Base-by-base conservation (phyloP, 129 eudicot genomes). In the Flaveria trinervia region DNA sequence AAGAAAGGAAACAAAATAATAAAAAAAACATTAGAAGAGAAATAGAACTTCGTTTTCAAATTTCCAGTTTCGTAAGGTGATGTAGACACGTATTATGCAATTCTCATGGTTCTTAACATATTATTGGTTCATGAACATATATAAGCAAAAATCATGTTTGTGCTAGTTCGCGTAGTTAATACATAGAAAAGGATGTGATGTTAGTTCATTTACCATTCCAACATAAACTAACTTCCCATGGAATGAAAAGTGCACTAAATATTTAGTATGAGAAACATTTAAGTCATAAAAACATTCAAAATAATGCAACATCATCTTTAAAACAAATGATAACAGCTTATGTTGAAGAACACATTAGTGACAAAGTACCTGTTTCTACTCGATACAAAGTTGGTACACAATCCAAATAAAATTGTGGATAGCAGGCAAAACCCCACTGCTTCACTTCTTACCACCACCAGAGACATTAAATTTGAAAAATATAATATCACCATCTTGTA, bases 401-500 rank as follows among this genome's bases (percentile, higher is more conserved):
- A 51, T 26, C n/a, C 45, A 44, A 55, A 16, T 48, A 28, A 75
- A 64, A 28, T 18, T 5, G 46, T 55, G 51, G 66, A 72, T 72
- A 33, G 67, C 66, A 52, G n/a, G 66, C 20, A 44, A 72, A 15
- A 62, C 30, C 72, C 23, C 60, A 69, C 28, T 54, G 18, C 43
- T 79, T 91, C 90, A 94, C 87, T 94, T 91, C 92, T 95, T 95
- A 45, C 94, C 97, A 5, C 99, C 97, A 36, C 97, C 90, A 0
- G 99, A 89, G 59, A 91, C 97, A 26, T 95, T 95, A 81, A 95
- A 95, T 87, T 95, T 95, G 86, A 95, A 95, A 81, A 84, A 95
- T 72, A 95, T 95, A 9, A 95, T 78, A 77, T 95, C 99, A 15
- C 92, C 99, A 49, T 95, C 99, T 77, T 91, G 97, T 30, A 95